A percentile compares a stretch with the other conserved stretches of the same genome.
Conservation (phyloP, 2,329 filamentous ascomycete species). For the Curvularia lunata region DNA sequence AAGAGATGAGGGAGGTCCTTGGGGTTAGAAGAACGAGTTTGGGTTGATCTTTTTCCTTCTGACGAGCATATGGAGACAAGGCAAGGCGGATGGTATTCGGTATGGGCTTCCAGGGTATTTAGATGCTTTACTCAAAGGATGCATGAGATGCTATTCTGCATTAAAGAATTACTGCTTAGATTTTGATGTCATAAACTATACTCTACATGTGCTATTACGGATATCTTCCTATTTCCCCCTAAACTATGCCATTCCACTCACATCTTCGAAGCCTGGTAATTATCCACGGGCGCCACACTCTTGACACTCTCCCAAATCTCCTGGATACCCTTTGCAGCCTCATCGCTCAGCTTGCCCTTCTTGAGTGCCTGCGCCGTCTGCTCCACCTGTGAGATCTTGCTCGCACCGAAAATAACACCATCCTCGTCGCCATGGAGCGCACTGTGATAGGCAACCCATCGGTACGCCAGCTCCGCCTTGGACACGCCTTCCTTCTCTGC, state of each 20-base stretch:
- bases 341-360: constrained; percentile 36
- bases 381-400: constrained; percentile 34
- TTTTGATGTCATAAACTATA: not conserved
- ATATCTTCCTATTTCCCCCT: not conserved
- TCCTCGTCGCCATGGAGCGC: constrained; percentile 48
- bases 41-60: not conserved
- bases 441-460: constrained; percentile 53
- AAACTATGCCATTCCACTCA: not conserved
- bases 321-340: constrained; percentile 32
- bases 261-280: constrained; percentile 14
- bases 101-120: not conserved
- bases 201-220: not conserved
- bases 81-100: not conserved
- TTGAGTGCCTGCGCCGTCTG: constrained; percentile 30
- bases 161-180: not conserved
- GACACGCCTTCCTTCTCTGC: constrained; percentile 49
- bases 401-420: constrained; percentile 52
- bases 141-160: not conserved
- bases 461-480: constrained; percentile 53
- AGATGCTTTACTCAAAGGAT: not conserved
- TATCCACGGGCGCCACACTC: constrained; percentile 37
- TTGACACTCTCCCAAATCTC: constrained; percentile 36
- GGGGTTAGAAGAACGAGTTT: not conserved
- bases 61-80: not conserved
- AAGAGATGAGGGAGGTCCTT: not conserved